Conservation (phyloP, 108 stramenopile species). For the Nitzschia inconspicua region DNA sequence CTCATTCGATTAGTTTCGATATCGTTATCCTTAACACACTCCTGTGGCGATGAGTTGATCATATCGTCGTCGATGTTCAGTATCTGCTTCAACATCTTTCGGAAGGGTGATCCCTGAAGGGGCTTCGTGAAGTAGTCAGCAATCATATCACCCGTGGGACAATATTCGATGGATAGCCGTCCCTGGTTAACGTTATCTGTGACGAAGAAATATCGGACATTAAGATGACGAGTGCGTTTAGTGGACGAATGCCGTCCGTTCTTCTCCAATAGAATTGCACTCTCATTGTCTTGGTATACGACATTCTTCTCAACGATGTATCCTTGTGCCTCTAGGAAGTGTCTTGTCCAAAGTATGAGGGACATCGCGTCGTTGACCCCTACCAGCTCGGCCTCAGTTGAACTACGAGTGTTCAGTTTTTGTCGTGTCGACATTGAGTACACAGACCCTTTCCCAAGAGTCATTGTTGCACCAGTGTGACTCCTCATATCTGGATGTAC, state of each 20-base stretch:
- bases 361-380: slow-evolving; percentile 21
- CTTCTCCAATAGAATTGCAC: slow-evolving; percentile 27
- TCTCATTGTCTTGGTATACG: slow-evolving; percentile 44
- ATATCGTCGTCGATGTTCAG: neutral
- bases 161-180: slow-evolving; percentile 19
- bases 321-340: slow-evolving; percentile 39
- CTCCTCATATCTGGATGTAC: slow-evolving; percentile 7
- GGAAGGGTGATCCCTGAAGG: slow-evolving; percentile 21
- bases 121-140: slow-evolving; percentile 41
- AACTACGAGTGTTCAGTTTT: slow-evolving; percentile 38
- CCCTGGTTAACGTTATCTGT: slow-evolving; percentile 16
- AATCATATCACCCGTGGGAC: slow-evolving; percentile 28
- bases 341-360: slow-evolving; percentile 17
- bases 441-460: slow-evolving; percentile 13
- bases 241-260: slow-evolving; percentile 29
- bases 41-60: no score
- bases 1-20: no score
- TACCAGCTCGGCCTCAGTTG: slow-evolving; percentile 36
- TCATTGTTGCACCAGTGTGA: slow-evolving; percentile 26
- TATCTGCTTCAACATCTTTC: slow-evolving; percentile 1
- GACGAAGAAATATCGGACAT: slow-evolving; percentile 44
- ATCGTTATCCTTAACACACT: neutral
- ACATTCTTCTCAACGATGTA: neutral
- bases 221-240: slow-evolving; percentile 29
- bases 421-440: slow-evolving; percentile 21